phyloP scores from a whole-genome alignment of 2,329 filamentous ascomycete species.

The Dothidotthia symphoricarpi region DNA sequence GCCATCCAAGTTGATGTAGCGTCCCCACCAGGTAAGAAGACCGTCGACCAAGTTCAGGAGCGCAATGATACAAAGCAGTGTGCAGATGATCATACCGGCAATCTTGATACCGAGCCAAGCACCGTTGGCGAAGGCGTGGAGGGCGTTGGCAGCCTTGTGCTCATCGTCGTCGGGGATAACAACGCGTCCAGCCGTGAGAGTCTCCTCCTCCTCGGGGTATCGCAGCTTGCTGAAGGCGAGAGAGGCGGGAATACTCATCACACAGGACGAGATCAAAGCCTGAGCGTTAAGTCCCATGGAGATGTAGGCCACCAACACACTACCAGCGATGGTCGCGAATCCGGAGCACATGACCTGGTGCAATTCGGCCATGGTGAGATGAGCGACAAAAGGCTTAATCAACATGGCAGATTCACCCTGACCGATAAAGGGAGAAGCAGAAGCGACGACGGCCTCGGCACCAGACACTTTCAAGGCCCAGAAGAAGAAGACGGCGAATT shows the following conservation, averaged over 20 bases:
- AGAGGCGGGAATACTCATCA: constrained; percentile 93
- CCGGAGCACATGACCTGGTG: constrained; percentile 93
- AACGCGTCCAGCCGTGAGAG: constrained; percentile 76
- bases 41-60: constrained; percentile 72
- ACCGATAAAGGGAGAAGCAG: constrained; percentile 89
- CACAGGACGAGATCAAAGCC: constrained; percentile 83
- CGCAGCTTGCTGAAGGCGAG: constrained; percentile 86
- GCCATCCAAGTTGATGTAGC: constrained; percentile 69
- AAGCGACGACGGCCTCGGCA: constrained; percentile 88
- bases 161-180: constrained; percentile 79
- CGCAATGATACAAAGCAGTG: constrained; percentile 80
- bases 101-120: constrained; percentile 86
- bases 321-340: constrained; percentile 89
- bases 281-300: constrained; percentile 78
- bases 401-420: constrained; percentile 94
- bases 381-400: constrained; percentile 79
- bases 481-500: constrained; percentile 89
- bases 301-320: constrained; percentile 83
- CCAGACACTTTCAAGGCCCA: constrained; percentile 84
- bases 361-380: constrained; percentile 82
- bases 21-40: constrained; percentile 79
- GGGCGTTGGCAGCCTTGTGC: constrained; percentile 70
- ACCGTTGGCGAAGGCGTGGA: constrained; percentile 83
- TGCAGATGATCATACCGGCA: constrained; percentile 75
- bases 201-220: constrained; percentile 84